Evolutionary conservation across 1,284 basidiomycete species (phyloP).

Genomic region (Ustilago lituana): DNA sequence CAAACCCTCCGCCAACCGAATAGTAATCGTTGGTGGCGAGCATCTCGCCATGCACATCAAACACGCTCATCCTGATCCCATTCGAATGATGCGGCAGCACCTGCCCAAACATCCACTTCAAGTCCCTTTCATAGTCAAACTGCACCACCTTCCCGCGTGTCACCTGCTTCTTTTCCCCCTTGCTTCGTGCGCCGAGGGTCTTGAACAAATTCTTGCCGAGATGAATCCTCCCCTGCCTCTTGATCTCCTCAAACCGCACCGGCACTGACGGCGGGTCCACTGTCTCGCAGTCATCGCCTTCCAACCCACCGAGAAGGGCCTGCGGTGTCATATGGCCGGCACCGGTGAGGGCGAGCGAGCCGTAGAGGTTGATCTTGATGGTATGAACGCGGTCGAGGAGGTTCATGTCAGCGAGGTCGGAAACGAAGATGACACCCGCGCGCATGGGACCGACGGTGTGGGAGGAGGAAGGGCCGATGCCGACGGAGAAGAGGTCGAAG

Average conservation of each 20-base stretch:
- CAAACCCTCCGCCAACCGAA: constrained; percentile 66
- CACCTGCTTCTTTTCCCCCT: neutral
- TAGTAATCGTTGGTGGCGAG: constrained; percentile 96
- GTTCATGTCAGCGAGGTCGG: constrained; percentile 77
- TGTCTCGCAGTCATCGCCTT: constrained; percentile 77
- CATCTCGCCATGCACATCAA: constrained; percentile 80
- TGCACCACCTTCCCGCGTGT: constrained; percentile 70
- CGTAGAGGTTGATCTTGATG: constrained; percentile 85
- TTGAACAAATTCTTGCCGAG: constrained; percentile 71
- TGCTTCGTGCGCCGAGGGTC: constrained; percentile 25
- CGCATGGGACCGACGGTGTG: constrained; percentile 87
- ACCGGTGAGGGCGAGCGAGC: constrained; percentile 73
- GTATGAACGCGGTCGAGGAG: constrained; percentile 78
- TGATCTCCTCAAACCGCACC: constrained; percentile 77
- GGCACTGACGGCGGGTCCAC: constrained; percentile 80
- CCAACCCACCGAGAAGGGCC: constrained; percentile 87
- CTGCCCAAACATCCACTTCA: constrained; percentile 86
- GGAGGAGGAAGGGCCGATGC: constrained; percentile 70
- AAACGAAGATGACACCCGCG: constrained; percentile 81
- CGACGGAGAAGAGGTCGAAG: constrained; percentile 89
- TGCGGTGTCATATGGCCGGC: constrained; percentile 95
- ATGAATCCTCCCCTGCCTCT: constrained; percentile 75
- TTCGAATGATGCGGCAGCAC: constrained; percentile 68
- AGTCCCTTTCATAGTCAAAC: constrained; percentile 87
- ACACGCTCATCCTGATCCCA: constrained; percentile 90